Evolutionary conservation across 352 stramenopile genomes (phyloP), one percentile per base, ranked within the genome.

Genomic region (Globisporangium nagaii): DNA sequence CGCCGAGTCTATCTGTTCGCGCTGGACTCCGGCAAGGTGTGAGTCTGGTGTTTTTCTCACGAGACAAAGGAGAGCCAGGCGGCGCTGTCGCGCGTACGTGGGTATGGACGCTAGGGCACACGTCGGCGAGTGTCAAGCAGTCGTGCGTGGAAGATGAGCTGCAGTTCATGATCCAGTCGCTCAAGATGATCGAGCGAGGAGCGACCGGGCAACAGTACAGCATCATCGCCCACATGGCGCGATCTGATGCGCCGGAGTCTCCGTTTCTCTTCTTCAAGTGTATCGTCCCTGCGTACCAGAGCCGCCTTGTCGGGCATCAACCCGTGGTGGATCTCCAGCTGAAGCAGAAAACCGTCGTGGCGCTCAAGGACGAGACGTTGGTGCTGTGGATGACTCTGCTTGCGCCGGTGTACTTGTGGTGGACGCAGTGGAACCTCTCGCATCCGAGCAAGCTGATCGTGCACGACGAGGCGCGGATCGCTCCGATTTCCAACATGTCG

Each of bases 111-210:
- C 46, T 91, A 5, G 79, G 79, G 9, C 35, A 71, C 13, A 70
- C 75, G 12, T 64, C 63, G 61, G 68, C 57, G 34, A 73, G 74
- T 24, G 52, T 93, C 1, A 91, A 86, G 53, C 84, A 95, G 54
- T 92, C 82, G 4, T 95, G 84, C 40, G 73, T 95, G 8, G 84
- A 95, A 63, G 84, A 89, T 25, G 82, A 95, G 39, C 73, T 92
- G 17, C 71, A 88, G 52, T 40, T 95, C 6, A 67, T 62, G 20
- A 42, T 92, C 43, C 63, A 81, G 20, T 77, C 78, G n/a, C 56
- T 90, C 9, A 58, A 36, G 2, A 79, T 95, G 62, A 58, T 81
- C 42, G 81, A 92, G 40, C 43, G 79, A 27, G 50, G 59, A 66
- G 57, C 43, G 36, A 24, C 49, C 19, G 54, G 24, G 22, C 51